Percentiles rank a stretch among this genome's conserved stretches.
Conservation (phyloP, 1,284 basidiomycete genomes). For the Cutaneotrichosporon sp. region DNA sequence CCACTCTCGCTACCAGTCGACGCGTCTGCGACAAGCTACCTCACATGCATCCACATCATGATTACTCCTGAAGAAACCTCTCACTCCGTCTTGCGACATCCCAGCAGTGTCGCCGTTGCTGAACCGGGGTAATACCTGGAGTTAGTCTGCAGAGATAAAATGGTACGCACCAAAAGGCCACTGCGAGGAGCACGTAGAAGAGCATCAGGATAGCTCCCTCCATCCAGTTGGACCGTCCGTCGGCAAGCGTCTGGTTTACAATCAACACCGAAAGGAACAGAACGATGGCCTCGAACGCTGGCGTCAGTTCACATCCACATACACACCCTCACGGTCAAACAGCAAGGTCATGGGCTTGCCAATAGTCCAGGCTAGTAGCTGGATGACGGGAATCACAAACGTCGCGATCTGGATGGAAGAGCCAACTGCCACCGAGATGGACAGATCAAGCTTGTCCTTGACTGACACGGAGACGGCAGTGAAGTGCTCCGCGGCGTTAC, state of each 20-base stretch:
- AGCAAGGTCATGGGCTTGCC: slow-evolving; percentile 51
- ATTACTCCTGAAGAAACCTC: not conserved
- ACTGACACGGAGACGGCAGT: slow-evolving; percentile 78
- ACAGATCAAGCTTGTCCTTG: slow-evolving; percentile 57
- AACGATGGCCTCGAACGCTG: slow-evolving; percentile 49
- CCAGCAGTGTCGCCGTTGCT: not conserved
- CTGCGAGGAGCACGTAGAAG: slow-evolving; percentile 49
- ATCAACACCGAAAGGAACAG: slow-evolving; percentile 65
- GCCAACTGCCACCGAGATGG: slow-evolving; percentile 75
- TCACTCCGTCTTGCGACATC: not conserved
- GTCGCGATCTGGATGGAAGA: slow-evolving; percentile 83
- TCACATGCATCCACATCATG: no score
- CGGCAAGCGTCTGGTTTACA: slow-evolving; percentile 72
- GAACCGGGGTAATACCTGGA: not conserved
- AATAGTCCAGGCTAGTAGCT: slow-evolving; percentile 52
- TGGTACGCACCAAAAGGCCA: slow-evolving; percentile 46
- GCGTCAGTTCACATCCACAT: slow-evolving; percentile 9
- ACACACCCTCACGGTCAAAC: slow-evolving; percentile 35
- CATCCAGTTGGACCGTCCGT: slow-evolving; percentile 53
- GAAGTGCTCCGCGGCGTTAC: slow-evolving; percentile 61
- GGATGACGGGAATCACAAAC: slow-evolving; percentile 72
- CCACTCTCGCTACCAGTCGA: no score
- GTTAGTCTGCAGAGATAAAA: no score
- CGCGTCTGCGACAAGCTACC: no score
- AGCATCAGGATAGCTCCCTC: slow-evolving; percentile 55